A percentile compares a stretch with the other conserved stretches of the same genome.
These are phyloP conservation scores for Morella rubra DNA, from an alignment of 306 rosid genomes.

Conservation along the genomic window DNA sequence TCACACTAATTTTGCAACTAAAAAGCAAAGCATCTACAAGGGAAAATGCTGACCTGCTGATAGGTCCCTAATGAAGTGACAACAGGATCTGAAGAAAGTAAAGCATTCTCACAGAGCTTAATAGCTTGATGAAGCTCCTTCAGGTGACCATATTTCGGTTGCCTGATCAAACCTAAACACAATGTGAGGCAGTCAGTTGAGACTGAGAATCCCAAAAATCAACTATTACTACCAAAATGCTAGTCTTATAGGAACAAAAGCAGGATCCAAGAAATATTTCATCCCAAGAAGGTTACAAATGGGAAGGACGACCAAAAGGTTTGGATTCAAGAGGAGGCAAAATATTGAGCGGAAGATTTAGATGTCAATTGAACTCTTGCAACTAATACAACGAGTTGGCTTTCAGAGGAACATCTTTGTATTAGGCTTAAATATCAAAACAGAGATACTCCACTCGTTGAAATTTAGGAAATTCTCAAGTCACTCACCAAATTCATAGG, in stretches of 20 bases:
- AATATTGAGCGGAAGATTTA: neutral
- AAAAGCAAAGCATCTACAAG: slow-evolving; percentile 15
- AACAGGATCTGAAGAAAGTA: slow-evolving; percentile 81
- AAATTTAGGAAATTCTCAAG: neutral
- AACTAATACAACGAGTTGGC: neutral
- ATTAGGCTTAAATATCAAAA: neutral
- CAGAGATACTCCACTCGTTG: neutral
- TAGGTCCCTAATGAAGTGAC: slow-evolving; percentile 71
- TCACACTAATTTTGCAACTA: neutral
- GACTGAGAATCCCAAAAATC: slow-evolving; percentile 7
- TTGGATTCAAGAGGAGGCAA: slow-evolving; percentile 2
- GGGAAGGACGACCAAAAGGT: neutral
- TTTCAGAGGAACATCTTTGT: neutral
- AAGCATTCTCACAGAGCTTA: slow-evolving; percentile 72
- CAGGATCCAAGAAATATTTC: neutral
- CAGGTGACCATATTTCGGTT: slow-evolving; percentile 86
- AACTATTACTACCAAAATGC: slow-evolving; percentile 11
- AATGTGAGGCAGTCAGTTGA: slow-evolving; percentile 21
- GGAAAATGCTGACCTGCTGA: slow-evolving; percentile 60
- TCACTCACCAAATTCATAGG: neutral
- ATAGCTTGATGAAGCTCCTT: slow-evolving; percentile 83
- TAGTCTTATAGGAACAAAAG: slow-evolving; percentile 10
- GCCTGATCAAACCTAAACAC: slow-evolving; percentile 71
- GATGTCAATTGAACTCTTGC: neutral
- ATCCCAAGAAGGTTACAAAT: neutral